A percentile compares a stretch with the other conserved stretches of the same genome.
These are phyloP conservation scores for Pseudogymnoascus verrucosus DNA, from an alignment of 2,329 filamentous ascomycete species.

Conservation along the genomic window DNA sequence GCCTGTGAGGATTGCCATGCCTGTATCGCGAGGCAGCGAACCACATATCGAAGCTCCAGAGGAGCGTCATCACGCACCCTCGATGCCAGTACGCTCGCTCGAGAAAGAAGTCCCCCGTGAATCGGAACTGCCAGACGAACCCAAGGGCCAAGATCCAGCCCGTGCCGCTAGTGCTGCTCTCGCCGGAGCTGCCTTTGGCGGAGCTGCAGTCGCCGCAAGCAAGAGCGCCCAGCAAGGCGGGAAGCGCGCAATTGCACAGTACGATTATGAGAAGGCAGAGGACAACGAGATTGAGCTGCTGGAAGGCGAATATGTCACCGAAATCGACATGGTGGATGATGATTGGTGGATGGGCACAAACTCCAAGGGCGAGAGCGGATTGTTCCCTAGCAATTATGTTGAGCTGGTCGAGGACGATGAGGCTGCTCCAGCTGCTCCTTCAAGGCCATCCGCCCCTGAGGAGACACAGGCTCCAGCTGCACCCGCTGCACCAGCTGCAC, in stretches of 20 bases:
- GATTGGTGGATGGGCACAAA: conserved; percentile 99
- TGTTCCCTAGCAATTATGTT: conserved; percentile 97
- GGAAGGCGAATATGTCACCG: conserved; percentile 79
- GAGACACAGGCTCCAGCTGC: conserved; percentile 20
- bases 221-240: conserved; percentile 43
- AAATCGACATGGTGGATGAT: conserved; percentile 95
- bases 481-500: conserved; percentile 32
- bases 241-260: conserved; percentile 71
- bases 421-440: conserved; percentile 26
- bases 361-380: conserved; percentile 68
- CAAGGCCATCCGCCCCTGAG: conserved; percentile 26
- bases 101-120: conserved; percentile 55
- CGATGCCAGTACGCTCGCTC: conserved; percentile 57
- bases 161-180: conserved; percentile 53
- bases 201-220: conserved; percentile 32
- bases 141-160: conserved; percentile 44
- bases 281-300: conserved; percentile 90
- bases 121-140: conserved; percentile 57
- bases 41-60: conserved; percentile 45
- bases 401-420: conserved; percentile 65
- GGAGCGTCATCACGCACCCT: conserved; percentile 41
- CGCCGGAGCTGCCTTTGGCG: conserved; percentile 39
- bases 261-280: conserved; percentile 96
- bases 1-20: conserved; percentile 78
- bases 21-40: conserved; percentile 58